These are phyloP conservation scores for Colletotrichum endophyticum DNA, from an alignment of 2,329 filamentous ascomycete species.

Conservation along the genomic window DNA sequence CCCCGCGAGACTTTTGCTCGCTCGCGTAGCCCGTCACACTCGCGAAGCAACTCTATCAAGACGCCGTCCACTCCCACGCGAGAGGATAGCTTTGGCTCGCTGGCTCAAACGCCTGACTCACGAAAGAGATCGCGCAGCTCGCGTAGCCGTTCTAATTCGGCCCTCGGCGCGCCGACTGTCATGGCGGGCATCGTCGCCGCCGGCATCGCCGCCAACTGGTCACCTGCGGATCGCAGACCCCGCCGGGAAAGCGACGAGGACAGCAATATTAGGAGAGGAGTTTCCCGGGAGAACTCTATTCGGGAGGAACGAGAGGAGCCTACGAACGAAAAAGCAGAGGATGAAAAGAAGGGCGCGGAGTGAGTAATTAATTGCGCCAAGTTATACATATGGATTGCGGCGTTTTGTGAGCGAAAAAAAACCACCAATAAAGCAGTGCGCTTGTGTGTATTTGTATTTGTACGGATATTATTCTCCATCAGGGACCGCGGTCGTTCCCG, in stretches of 20 bases:
- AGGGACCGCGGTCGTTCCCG: background rate
- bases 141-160: slow-evolving; percentile 71
- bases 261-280: slow-evolving; percentile 17
- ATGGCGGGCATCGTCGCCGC: slow-evolving; percentile 86
- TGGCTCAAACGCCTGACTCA: slow-evolving; percentile 61
- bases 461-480: background rate
- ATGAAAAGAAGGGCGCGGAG: slow-evolving; percentile 6
- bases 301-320: slow-evolving; percentile 8
- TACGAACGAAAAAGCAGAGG: slow-evolving; percentile 4
- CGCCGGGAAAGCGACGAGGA: slow-evolving; percentile 39
- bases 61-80: slow-evolving; percentile 68
- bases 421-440: background rate
- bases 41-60: slow-evolving; percentile 66
- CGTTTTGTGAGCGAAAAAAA: slow-evolving; percentile 2
- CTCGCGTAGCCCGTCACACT: slow-evolving; percentile 68
- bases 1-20: slow-evolving; percentile 72
- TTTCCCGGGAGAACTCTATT: slow-evolving; percentile 15
- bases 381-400: background rate
- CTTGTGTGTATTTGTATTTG: background rate
- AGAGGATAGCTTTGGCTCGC: slow-evolving; percentile 55
- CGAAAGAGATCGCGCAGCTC: slow-evolving; percentile 71
- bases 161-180: slow-evolving; percentile 75
- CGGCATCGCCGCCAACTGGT: slow-evolving; percentile 78
- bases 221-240: slow-evolving; percentile 63
- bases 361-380: slow-evolving; percentile 10